Evolutionary conservation across 2,329 filamentous ascomycete genomes (phyloP), one percentile per base, ranked within the genome.

Genomic region (Talaromyces piceae): DNA sequence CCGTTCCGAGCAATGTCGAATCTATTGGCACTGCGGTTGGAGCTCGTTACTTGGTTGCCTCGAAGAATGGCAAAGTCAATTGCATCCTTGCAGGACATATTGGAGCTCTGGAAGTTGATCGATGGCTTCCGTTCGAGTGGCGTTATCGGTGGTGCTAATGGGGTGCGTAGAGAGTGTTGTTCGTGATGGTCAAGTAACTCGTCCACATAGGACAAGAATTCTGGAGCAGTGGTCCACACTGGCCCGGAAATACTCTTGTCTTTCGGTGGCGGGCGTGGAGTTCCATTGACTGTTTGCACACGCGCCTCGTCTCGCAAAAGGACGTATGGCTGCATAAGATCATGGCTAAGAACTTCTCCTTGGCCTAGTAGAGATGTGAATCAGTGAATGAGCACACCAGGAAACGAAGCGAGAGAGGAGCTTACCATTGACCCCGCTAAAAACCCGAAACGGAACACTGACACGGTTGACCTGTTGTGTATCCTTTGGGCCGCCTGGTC

Each of bases 1-100:
- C 91, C 91, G 62, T 90, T 91, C 12, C 91, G 86, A 11, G 91
- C 86, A 65, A 98, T 97, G 64, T 95, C 91, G 66, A 97, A 98
- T 33, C 90, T 84, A 62, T 95, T 96, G n/a, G 86, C 81, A 63
- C 87, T 91, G 60, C 89, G 85, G 30, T 84, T 83, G n/a, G 81
- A 79, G 41, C 81, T 77, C 2, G 76, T 75, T 0, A 82, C 78
- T 58, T 84, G 73, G 58, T 89, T 89, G 63, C 88, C 90, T 57
- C 88, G 84, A 49, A 96, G 77, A 53, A 97, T 95, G 11, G 93
- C 83, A 54, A 95, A 78, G 63, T 96, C 88, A 61, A 98, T 95
- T 18, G 88, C 84, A 61, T 96, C 90, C 63, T 89, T 91, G 55
- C 79, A 86, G 2, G 81, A 82, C n/a, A 39, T 41, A 1, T 77